phyloP scores from a whole-genome alignment of 371 early-diverging fungal genomes.

The Mucor saturninus region DNA sequence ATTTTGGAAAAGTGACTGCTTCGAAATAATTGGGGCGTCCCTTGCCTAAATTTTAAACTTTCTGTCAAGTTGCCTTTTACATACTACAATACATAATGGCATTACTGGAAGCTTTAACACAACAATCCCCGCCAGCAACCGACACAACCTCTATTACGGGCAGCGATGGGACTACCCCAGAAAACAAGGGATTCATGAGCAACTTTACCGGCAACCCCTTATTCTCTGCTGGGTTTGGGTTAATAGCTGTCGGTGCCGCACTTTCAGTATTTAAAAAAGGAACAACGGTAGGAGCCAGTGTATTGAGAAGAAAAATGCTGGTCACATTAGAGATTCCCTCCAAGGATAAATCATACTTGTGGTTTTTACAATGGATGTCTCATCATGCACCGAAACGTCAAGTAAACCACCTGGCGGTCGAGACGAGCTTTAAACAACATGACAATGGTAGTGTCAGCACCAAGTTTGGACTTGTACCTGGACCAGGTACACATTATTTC shows the following conservation, averaged over 20 bases:
- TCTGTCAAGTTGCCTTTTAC: not conserved
- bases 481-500: constrained; percentile 91
- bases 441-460: constrained; percentile 91
- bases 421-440: constrained; percentile 86
- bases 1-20: not conserved
- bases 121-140: not conserved
- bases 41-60: not conserved
- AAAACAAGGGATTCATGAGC: constrained; percentile 26
- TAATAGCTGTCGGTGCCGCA: constrained; percentile 90
- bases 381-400: constrained; percentile 62
- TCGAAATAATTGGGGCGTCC: not conserved
- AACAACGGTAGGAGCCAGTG: constrained; percentile 63
- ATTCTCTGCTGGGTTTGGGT: constrained; percentile 94
- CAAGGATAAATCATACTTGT: constrained; percentile 90
- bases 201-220: constrained; percentile 76
- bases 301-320: constrained; percentile 78
- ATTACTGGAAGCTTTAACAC: not conserved
- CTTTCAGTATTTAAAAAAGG: constrained; percentile 82
- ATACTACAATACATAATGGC: not conserved
- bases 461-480: constrained; percentile 87
- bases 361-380: constrained; percentile 94
- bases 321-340: constrained; percentile 94
- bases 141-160: not conserved
- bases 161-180: not conserved
- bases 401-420: constrained; percentile 84